Evolutionary conservation across 306 rosid genomes (phyloP), one percentile per base, ranked within the genome.

Genomic region (Vigna hirtella): DNA sequence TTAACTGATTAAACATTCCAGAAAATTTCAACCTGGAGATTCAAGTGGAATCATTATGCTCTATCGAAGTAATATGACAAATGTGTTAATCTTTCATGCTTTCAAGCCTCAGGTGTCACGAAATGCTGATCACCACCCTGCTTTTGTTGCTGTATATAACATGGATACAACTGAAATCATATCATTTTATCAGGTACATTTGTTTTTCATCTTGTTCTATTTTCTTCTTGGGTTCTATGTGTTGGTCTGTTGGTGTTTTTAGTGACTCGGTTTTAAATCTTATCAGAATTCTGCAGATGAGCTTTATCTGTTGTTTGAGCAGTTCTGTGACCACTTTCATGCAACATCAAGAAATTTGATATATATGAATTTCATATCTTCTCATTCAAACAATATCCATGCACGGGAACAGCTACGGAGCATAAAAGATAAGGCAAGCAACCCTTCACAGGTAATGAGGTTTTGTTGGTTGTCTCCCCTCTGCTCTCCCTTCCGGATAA

Each of bases 111-210:
- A 95, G 98, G 91, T 91, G 71, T 85, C 91, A 50, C 87, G 98
- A 84, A 86, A 81, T 82, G 85, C 89, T 15, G 99, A 95, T 86
- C 88, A 89, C 28, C 94, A 93, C 49, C 87, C 88, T 20, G 92
- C 94, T 43, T 95, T 95, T 82, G 90, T 91, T 66, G 94, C 97
- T 64, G 91, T 95, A 61, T 95, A 95, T 86, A 86, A 93, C 90
- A 95, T 95, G 99, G 99, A 91, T 88, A 91, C 99, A 24, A 93
- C 99, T 61, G 97, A 91, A 88, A 91, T 95, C 66, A 84, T 91
- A 73, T 91, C 99, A 62, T 95, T 95, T 83, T 91, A 91, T 88
- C 96, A 87, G 98, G 98, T 91, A 16, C 79, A 66, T 64, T 55
- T 69, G 28, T 64, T 81, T 74, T 52, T 69, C 78, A 32, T 62